Percentiles rank a stretch among this genome's conserved stretches.
These are phyloP conservation scores for Apiospora rasikravindrae DNA, from an alignment of 2,329 filamentous ascomycete species.

Conservation along the genomic window DNA sequence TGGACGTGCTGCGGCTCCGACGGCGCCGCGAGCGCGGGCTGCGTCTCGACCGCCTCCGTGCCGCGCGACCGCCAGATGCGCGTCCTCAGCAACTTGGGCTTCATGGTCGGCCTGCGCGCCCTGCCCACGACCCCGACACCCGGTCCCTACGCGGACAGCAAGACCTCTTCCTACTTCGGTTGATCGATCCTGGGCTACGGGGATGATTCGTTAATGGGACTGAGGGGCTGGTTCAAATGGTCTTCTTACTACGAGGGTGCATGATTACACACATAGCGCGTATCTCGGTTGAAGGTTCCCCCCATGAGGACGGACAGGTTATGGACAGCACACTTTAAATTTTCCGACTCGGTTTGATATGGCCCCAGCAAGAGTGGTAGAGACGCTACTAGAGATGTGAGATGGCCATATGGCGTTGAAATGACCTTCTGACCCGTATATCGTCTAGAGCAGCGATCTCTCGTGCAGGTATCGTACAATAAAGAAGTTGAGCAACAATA, in stretches of 20 bases:
- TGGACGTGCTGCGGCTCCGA: conserved; percentile 7
- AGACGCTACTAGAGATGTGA: background rate
- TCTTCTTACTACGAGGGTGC: background rate
- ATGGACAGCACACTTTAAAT: background rate
- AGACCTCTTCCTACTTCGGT: background rate
- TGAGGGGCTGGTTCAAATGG: background rate
- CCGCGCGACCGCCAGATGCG: background rate
- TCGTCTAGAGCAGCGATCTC: conserved; percentile 10
- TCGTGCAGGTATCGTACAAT: conserved; percentile 9
- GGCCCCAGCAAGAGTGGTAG: background rate
- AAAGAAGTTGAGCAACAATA: conserved; percentile 13
- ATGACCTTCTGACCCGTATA: conserved; percentile 1
- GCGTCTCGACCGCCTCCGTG: background rate
- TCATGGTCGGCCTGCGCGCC: background rate
- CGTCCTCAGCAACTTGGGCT: conserved; percentile 6
- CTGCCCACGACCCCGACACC: background rate
- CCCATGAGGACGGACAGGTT: background rate
- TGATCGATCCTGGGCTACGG: background rate
- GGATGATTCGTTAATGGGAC: background rate
- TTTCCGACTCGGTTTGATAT: background rate
- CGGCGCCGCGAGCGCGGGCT: background rate
- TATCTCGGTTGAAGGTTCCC: background rate
- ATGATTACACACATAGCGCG: background rate
- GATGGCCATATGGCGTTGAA: background rate
- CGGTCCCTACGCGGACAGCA: background rate